Conservation (phyloP, 2,329 filamentous ascomycete species). For the Botrytis fragariae region DNA sequence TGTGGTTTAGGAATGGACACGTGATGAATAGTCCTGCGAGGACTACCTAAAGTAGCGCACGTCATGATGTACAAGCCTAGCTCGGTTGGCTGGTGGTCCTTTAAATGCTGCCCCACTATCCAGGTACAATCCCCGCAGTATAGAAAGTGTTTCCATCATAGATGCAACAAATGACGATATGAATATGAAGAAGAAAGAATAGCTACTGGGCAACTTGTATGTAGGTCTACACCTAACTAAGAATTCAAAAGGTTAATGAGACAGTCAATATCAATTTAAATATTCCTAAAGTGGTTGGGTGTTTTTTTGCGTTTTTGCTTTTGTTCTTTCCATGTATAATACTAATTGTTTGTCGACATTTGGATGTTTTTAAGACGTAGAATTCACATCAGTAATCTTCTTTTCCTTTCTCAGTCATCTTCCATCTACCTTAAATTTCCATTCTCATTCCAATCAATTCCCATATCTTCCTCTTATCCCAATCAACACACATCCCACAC, state of each 20-base stretch:
- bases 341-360: background rate
- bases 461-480: background rate
- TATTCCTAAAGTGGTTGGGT: no score
- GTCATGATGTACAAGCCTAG: background rate
- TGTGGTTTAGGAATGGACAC: background rate
- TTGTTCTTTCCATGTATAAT: background rate
- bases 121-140: conserved; percentile 1
- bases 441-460: background rate
- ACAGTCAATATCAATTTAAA: background rate
- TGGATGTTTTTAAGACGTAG: background rate
- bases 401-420: background rate
- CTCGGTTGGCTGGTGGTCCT: background rate
- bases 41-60: background rate
- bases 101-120: background rate
- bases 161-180: conserved; percentile 4
- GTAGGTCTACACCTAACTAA: background rate
- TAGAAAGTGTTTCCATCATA: conserved; percentile 3
- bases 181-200: background rate
- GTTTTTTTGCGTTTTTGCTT: background rate
- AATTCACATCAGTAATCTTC: background rate
- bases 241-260: background rate
- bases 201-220: background rate
- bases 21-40: background rate
- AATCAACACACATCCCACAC: background rate
- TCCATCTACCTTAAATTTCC: no score